Evolutionary conservation across 441 rosid genomes (phyloP), one percentile per base, ranked within the genome.

Genomic region (Erysimum pusillum): DNA sequence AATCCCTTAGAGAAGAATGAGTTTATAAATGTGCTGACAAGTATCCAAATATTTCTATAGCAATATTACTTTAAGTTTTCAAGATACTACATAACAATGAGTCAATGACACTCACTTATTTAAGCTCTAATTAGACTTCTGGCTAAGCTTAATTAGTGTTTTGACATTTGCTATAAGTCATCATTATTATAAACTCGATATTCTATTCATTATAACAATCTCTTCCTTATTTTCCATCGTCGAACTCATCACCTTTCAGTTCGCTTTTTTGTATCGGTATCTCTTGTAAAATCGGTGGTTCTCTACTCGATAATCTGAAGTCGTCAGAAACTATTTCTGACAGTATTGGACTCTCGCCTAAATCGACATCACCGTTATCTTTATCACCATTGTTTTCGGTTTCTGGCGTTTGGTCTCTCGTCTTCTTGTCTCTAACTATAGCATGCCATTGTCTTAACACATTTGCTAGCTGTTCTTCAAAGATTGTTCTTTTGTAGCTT

Each of bases 361-460:
- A 34, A 64, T 20, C 48, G 10, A 41, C n/a, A 42, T 35, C 44
- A 17, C 59, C 31, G 31, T 28, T 28, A 28, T 28, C 31, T 3
- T 28, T 28, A 28, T 28, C 31, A 28, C 31, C 6, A 39, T 61
- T 49, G 68, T 39, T 59, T 0, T 12, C n/a, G 1, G 31, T n/a
- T 56, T 36, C 28, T 1, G 5, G n/a, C 1, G 17, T 57, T 15
- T 74, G 59, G 48, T 58, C 65, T 58, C 73, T 76, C 41, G 73
- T 84, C 75, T 67, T 86, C 80, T 76, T 80, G 66, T 75, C 69
- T 75, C 54, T 82, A 35, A 86, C 87, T 4, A 39, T 72, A 12
- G 65, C 77, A 39, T 87, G 86, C 89, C 91, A 86, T 41, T 87
- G 76, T 71, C 31, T 83, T 61, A 89, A 48, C 17, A 71, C 85